These are phyloP conservation scores for Agrocybe pediades DNA, from an alignment of 768 basidiomycete genomes.

Conservation along the genomic window DNA sequence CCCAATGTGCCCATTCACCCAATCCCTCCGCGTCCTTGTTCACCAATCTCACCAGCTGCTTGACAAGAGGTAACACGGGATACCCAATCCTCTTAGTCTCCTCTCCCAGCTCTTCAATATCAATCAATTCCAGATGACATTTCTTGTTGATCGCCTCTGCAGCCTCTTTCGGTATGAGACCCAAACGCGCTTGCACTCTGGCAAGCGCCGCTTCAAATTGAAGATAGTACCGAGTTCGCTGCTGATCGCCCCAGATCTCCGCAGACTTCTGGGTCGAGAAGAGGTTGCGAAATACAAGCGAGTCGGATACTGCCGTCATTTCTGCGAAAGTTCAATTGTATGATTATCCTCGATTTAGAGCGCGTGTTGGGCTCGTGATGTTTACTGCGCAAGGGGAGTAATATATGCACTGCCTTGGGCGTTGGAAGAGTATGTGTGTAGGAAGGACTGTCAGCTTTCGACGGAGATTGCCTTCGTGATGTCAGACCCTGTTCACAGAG, in stretches of 20 bases:
- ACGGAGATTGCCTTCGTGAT: no score
- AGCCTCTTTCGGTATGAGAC: slow-evolving; percentile 40
- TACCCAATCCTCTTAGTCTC: slow-evolving; percentile 46
- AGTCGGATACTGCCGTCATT: slow-evolving; percentile 37
- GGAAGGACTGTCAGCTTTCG: no score
- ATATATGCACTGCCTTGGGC: no score
- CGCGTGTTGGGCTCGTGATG: no score
- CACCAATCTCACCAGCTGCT: slow-evolving; percentile 40
- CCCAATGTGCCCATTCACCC: slow-evolving; percentile 51
- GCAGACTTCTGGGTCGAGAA: slow-evolving; percentile 40
- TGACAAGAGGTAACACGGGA: slow-evolving; percentile 45
- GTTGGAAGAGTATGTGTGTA: no score
- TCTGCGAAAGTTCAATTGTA: no score
- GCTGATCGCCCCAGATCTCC: slow-evolving; percentile 41
- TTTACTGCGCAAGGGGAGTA: no score
- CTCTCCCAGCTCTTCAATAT: slow-evolving; percentile 37
- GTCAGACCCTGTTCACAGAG: no score
- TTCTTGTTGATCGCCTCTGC: slow-evolving; percentile 34
- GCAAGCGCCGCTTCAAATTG: slow-evolving; percentile 27
- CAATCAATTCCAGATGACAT: slow-evolving; percentile 32
- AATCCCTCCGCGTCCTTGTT: slow-evolving; percentile 32
- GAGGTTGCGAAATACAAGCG: slow-evolving; percentile 37
- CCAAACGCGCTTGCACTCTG: slow-evolving; percentile 35
- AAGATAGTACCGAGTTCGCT: slow-evolving; percentile 34
- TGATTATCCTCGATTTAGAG: no score